These are phyloP conservation scores for Morella rubra DNA, from an alignment of 306 rosid species.

Conservation along the genomic window DNA sequence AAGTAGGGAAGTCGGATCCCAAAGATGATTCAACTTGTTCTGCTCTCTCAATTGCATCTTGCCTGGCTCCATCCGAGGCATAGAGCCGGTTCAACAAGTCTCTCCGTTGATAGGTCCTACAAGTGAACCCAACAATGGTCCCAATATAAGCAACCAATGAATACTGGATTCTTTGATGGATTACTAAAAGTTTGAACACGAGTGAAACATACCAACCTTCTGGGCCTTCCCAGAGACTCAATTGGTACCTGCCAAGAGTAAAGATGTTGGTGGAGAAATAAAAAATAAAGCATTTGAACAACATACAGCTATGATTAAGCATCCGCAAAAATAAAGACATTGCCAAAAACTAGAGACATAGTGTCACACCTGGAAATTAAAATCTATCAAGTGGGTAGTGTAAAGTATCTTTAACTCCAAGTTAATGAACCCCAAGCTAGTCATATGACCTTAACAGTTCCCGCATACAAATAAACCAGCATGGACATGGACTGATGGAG, in stretches of 20 bases:
- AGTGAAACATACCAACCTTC: conserved; percentile 30
- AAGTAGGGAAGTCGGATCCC: conserved; percentile 37
- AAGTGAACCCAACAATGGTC: background rate
- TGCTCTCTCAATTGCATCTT: conserved; percentile 43
- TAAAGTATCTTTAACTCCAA: background rate
- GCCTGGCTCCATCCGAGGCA: conserved; percentile 46
- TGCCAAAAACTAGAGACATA: background rate
- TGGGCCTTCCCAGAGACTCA: conserved; percentile 32
- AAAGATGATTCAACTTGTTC: conserved; percentile 32
- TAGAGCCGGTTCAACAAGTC: conserved; percentile 42
- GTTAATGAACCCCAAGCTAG: background rate
- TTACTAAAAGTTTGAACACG: background rate
- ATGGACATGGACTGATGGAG: background rate
- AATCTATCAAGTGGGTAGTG: background rate
- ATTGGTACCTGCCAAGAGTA: conserved; percentile 37
- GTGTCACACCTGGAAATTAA: background rate
- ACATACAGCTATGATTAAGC: background rate
- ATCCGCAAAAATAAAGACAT: background rate
- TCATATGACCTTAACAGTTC: background rate
- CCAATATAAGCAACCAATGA: background rate
- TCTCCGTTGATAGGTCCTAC: conserved; percentile 36
- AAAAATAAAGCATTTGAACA: background rate
- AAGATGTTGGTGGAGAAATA: background rate
- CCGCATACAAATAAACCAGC: background rate
- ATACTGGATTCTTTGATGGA: background rate